phyloP scores from a whole-genome alignment of 371 early-diverging fungal species.

The Rhizopus arrhizus region DNA sequence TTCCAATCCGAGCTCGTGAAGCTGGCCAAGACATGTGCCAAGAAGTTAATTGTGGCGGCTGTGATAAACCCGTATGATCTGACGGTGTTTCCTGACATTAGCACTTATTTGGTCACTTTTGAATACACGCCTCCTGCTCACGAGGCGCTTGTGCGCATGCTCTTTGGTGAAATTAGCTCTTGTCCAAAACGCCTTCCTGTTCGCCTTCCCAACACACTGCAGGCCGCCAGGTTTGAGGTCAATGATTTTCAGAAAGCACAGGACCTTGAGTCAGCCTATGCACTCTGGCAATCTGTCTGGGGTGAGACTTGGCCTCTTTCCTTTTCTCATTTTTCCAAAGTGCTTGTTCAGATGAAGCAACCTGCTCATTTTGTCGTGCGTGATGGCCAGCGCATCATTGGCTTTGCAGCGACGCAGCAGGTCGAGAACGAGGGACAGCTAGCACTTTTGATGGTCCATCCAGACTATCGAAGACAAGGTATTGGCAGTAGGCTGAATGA shows the following conservation, averaged over 20 bases:
- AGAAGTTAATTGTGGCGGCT: constrained; percentile 34
- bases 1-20: constrained; percentile 46
- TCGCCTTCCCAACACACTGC: neutral
- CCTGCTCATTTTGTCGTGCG: constrained; percentile 31
- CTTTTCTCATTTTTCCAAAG: constrained; percentile 21
- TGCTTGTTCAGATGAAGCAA: constrained; percentile 25
- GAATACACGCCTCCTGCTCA: constrained; percentile 55
- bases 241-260: constrained; percentile 10
- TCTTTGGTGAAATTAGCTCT: constrained; percentile 44
- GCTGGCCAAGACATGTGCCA: constrained; percentile 23
- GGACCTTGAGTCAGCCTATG: constrained; percentile 19
- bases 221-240: too few species aligned
- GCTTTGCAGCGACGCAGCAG: constrained; percentile 42
- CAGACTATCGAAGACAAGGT: constrained; percentile 31
- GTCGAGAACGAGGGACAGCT: constrained; percentile 33
- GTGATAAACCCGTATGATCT: constrained; percentile 56
- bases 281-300: constrained; percentile 35
- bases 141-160: constrained; percentile 38
- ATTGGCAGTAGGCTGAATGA: constrained; percentile 42
- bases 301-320: constrained; percentile 33
- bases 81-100: constrained; percentile 39
- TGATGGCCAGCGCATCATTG: constrained; percentile 24
- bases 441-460: constrained; percentile 39
- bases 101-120: constrained; percentile 47
- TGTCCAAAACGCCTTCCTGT: constrained; percentile 32